phyloP scores from a whole-genome alignment of 352 stramenopile genomes.

The Pythium brachiatum region DNA sequence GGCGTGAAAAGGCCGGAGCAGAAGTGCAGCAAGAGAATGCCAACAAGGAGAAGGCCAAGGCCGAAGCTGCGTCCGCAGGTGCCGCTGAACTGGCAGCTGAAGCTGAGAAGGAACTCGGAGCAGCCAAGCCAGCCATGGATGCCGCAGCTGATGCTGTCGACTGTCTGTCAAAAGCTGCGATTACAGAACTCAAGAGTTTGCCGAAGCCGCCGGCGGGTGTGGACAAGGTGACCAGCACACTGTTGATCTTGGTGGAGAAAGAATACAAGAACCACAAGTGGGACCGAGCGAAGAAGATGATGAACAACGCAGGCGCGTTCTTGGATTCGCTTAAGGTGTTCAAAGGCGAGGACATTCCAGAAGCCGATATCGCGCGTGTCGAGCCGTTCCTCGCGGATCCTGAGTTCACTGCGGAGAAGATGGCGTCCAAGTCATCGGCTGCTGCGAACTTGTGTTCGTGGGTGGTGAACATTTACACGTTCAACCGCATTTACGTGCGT shows the following conservation, averaged over 20 bases:
- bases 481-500: slow-evolving; percentile 98
- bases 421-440: slow-evolving; percentile 95
- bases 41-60: slow-evolving; percentile 93
- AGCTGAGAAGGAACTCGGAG: slow-evolving; percentile 93
- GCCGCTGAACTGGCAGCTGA: slow-evolving; percentile 92
- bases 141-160: slow-evolving; percentile 93
- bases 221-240: slow-evolving; percentile 95
- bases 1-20: slow-evolving; percentile 90
- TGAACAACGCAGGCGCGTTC: slow-evolving; percentile 97
- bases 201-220: slow-evolving; percentile 94
- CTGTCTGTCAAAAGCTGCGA: slow-evolving; percentile 95
- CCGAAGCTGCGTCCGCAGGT: slow-evolving; percentile 88
- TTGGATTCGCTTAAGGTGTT: slow-evolving; percentile 92
- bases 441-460: slow-evolving; percentile 97
- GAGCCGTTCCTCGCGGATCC: slow-evolving; percentile 92
- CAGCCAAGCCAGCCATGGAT: slow-evolving; percentile 97
- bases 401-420: slow-evolving; percentile 95
- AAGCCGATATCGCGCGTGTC: slow-evolving; percentile 91
- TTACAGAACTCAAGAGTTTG: slow-evolving; percentile 97
- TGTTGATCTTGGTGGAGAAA: slow-evolving; percentile 96
- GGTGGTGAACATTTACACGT: slow-evolving; percentile 98
- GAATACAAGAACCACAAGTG: slow-evolving; percentile 99
- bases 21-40: slow-evolving; percentile 94
- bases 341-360: slow-evolving; percentile 93
- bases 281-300: slow-evolving; percentile 99